A percentile compares a stretch with the other conserved stretches of the same genome.
Evolutionary conservation across 805 yeast species (phyloP).

Genomic region (Metschnikowia proteae): DNA sequence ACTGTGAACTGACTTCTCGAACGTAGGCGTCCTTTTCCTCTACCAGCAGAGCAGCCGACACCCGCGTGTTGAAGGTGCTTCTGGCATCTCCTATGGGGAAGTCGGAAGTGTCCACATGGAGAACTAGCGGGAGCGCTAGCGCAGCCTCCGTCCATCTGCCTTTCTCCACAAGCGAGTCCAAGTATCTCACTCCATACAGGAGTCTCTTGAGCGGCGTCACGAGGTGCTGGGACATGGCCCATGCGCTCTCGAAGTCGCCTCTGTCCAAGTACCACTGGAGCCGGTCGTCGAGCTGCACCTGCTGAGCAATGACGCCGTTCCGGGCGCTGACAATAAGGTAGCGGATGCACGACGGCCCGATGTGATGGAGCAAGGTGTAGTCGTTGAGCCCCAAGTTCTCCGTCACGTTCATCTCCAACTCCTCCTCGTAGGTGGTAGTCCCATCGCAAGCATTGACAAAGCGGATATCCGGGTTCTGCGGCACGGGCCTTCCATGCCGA

Average conservation of each 20-base stretch:
- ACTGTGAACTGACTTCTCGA: conserved; percentile 36
- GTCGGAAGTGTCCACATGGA: conserved; percentile 18
- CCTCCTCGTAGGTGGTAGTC: conserved; percentile 75
- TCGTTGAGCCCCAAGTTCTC: conserved; percentile 73
- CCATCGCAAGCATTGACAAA: conserved; percentile 63
- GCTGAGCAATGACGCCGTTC: conserved; percentile 76
- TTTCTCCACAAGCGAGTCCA: conserved; percentile 39
- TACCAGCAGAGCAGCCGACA: conserved; percentile 11
- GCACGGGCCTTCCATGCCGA: conserved; percentile 20
- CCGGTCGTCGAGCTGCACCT: conserved; percentile 65
- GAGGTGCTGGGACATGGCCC: conserved; percentile 67
- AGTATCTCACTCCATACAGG: conserved; percentile 56
- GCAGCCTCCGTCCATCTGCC: conserved; percentile 58
- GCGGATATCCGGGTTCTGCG: conserved; percentile 68
- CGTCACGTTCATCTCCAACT: conserved; percentile 54
- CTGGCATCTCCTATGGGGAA: conserved; percentile 29
- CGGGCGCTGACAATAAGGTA: conserved; percentile 75
- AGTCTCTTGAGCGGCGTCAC: conserved; percentile 49
- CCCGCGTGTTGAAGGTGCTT: conserved; percentile 25
- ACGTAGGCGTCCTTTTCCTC: conserved; percentile 20
- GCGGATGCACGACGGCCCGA: conserved; percentile 37
- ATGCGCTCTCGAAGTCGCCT: conserved; percentile 60
- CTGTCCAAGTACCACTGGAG: conserved; percentile 66
- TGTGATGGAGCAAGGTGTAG: conserved; percentile 58
- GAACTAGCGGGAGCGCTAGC: conserved; percentile 36